Evolutionary conservation across 2,329 filamentous ascomycete species (phyloP).

Genomic region (Clarireedia homoeocarpa): DNA sequence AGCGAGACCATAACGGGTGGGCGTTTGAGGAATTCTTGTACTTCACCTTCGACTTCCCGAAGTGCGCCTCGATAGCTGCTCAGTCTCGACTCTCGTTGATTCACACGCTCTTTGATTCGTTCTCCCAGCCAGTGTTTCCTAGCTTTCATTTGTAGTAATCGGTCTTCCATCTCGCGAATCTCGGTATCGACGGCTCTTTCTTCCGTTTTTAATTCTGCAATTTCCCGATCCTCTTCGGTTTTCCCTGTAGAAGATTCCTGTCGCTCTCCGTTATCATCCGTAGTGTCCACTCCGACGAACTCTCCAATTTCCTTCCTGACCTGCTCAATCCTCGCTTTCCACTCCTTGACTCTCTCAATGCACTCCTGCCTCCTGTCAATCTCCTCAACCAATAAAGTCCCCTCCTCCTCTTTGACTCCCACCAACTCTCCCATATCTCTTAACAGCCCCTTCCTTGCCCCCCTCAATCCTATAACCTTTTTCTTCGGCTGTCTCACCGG

Average conservation of each 20-base stretch:
- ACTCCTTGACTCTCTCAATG: constrained; percentile 48
- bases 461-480: constrained; percentile 47
- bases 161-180: constrained; percentile 58
- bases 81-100: constrained; percentile 60
- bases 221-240: constrained; percentile 47
- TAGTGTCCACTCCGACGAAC: constrained; percentile 2
- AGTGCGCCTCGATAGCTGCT: constrained; percentile 64
- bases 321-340: constrained; percentile 36
- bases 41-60: constrained; percentile 55
- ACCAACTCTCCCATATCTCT: constrained; percentile 56
- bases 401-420: constrained; percentile 60
- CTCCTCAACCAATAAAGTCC: constrained; percentile 49
- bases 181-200: constrained; percentile 47
- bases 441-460: constrained; percentile 57
- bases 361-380: constrained; percentile 49
- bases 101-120: constrained; percentile 55
- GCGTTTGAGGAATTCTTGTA: constrained; percentile 49
- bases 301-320: constrained; percentile 8
- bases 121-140: constrained; percentile 51
- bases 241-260: constrained; percentile 39
- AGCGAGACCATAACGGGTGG: constrained; percentile 36
- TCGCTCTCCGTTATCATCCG: constrained; percentile 45
- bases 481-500: constrained; percentile 51
- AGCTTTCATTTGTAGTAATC: constrained; percentile 52
- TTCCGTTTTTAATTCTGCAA: constrained; percentile 51